Evolutionary conservation across 768 basidiomycete genomes (phyloP), one percentile per base, ranked within the genome.

Genomic region (Lactifluus volemus): DNA sequence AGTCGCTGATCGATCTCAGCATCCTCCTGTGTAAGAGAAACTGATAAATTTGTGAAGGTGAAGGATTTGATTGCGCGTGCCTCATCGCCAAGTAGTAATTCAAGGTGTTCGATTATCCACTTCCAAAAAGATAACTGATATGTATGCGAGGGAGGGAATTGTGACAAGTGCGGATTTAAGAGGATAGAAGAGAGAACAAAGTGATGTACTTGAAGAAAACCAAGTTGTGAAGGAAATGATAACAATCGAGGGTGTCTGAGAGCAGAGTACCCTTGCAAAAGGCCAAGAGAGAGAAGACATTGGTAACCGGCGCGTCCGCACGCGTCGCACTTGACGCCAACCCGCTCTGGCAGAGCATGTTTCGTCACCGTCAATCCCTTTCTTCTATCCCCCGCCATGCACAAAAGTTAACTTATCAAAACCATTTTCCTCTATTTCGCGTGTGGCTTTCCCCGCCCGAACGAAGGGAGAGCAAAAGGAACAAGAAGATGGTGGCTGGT

Each of bases 61-160:
- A 38, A 36, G 42, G 38, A 59, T 0, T 34, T 34, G 32, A 6
- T 49, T 19, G 17, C 5, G 73, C 78, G 65, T 77, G 78, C 84
- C 77, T 85, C 80, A n/a, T 74, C 71, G 19, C 60, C 61, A 15
- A 68, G 57, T 61, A 79, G 57, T 12, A 66, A 67, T 70, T 89
- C 89, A 41, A 91, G 73, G 41, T 75, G 69, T 21, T 70, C 67
- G 19, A 90, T 79, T 0, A 75, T 76, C 81, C 84, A 85, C 72
- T 90, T 91, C 88, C 88, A 91, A 68, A 89, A 92, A 2, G 69
- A 61, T 51, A 73, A 73, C 63, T 86, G 87, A 64, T 86, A 89
- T 64, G 81, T 76, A 17, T 65, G 62, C 0, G 88, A 85, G 0
- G 88, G 87, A 4, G 88, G 80, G 66, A 84, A 89, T 30, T 67